Base-by-base conservation (phyloP, 768 basidiomycete species). In the Kwoniella europaea region DNA sequence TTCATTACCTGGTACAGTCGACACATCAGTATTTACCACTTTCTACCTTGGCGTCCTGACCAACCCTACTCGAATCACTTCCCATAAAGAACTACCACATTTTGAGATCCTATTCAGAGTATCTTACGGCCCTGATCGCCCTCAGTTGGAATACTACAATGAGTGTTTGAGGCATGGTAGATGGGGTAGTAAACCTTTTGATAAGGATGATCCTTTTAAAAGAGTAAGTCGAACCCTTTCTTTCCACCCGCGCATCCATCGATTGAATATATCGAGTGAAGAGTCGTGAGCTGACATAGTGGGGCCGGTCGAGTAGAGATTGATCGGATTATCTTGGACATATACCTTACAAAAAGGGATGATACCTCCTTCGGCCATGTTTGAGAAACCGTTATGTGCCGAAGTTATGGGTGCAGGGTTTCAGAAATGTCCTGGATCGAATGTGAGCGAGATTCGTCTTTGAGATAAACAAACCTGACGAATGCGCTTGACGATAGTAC, bases 351-450 rank as follows among this genome's bases (percentile, higher is more conserved):
- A 86, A 20, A 76, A 79, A 4, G 86, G 86, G 0, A 84, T 91
- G 18, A 69, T 81, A 0, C 84, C 84, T 2, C 93, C 93, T 4
- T 79, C 84, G 0, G 82, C 89, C 3, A 79, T 94, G 68, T 84
- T 95, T 27, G 82, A 84, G 12, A 84, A 84, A 35, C 93, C 93
- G 1, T 76, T 92, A 16, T 85, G 91, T 4, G 89, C 86, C 2
- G 92, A 94, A 75, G 77, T 95, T 4, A 89, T 88, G 70, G 93
- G 93, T 13, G 93, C 91, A 4, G 91, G 93, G 1, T 95, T 93
- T 76, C 91, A 90, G 41, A 92, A 91, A 79, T 83, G 89, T n/a
- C 84, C 85, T 0, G 74, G 84, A 27, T 88, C 88, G 78, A 85
- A 87, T 76, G 91, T 92, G 65, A 63, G 86, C 80, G 63, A 22